phyloP scores from a whole-genome alignment of 2,329 filamentous ascomycete genomes.

The Trichophyton rubrum region DNA sequence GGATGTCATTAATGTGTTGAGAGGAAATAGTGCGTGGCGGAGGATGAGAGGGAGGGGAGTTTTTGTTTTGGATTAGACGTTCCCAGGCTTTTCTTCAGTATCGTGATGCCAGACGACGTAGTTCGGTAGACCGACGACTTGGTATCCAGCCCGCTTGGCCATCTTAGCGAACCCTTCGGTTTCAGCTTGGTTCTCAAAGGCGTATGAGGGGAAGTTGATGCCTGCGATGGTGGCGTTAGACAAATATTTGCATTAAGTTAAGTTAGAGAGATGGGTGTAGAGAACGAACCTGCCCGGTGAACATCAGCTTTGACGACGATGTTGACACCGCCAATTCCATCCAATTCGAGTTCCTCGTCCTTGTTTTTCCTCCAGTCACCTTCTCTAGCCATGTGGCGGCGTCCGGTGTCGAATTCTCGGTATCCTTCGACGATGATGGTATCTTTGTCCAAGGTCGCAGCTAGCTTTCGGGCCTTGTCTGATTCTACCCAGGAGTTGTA shows the following conservation, averaged over 20 bases:
- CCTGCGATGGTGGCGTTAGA: slow-evolving; percentile 41
- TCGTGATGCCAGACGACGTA: slow-evolving; percentile 99
- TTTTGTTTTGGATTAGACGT: slow-evolving; percentile 35
- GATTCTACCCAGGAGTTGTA: slow-evolving; percentile 99
- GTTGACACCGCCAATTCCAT: slow-evolving; percentile 93
- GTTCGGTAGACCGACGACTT: slow-evolving; percentile 84
- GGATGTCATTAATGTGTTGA: background rate
- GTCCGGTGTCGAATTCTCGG: slow-evolving; percentile 81
- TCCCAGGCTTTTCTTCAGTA: slow-evolving; percentile 86
- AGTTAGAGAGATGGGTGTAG: background rate
- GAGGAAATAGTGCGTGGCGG: background rate
- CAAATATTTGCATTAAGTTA: no score
- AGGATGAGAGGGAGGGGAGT: background rate
- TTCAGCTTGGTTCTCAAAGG: slow-evolving; percentile 97
- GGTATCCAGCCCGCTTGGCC: slow-evolving; percentile 90
- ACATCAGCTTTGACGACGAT: slow-evolving; percentile 97
- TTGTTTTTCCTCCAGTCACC: slow-evolving; percentile 89
- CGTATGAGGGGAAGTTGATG: slow-evolving; percentile 93
- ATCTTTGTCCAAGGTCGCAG: slow-evolving; percentile 62
- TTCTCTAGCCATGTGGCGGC: slow-evolving; percentile 79
- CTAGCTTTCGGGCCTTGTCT: slow-evolving; percentile 64
- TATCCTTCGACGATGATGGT: slow-evolving; percentile 87
- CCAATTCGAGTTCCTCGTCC: slow-evolving; percentile 80
- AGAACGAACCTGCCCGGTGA: slow-evolving; percentile 66
- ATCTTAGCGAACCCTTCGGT: slow-evolving; percentile 98